Base-by-base conservation (phyloP, 2,329 filamentous ascomycete genomes). In the Aureobasidium sp. region DNA sequence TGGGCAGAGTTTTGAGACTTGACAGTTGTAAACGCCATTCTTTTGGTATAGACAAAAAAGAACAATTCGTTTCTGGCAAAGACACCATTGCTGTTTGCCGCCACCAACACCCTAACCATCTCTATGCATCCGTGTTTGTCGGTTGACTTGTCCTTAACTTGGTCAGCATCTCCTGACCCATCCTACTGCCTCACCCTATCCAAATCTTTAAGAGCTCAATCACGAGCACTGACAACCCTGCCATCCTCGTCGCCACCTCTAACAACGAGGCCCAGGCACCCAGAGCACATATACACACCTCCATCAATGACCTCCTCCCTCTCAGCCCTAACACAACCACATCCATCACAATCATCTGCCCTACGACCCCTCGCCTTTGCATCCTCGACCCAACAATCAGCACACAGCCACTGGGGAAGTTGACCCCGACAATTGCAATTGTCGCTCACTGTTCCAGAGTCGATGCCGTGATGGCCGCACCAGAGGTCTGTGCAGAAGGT, bases 1-100 rank as follows among this genome's bases (percentile, higher is more conserved):
- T 79, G 84, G 79, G 82, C 82, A 67, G 78, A 79, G 70, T 83
- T 85, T 69, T 84, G 21, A 46, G 29, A 19, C 15, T 3, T 15
- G 15, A 8, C 10, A n/a, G 25, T 29, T 25, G 17, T 17, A 6
- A n/a, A 17, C n/a, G 13, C 5, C 47, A 50, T 50, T 50, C 45
- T 33, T 49, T 31, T 13, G 3, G 8, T 33, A 33, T 15, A 25
- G 4, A 50, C 3, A 8, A 37, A 11, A 23, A 23, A 25, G 25
- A 11, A 49, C 46, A 31, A 21, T 49, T 49, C 46, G 29, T 33
- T 47, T 47, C 9, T 8, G 4, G 3, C 23, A n/a, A n/a, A n/a
- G n/a, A n/a, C n/a, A n/a, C n/a, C n/a, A n/a, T n/a, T n/a, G n/a
- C n/a, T n/a, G n/a, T n/a, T n/a, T n/a, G n/a, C n/a, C n/a, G n/a